Evolutionary conservation across 768 basidiomycete species (phyloP), one percentile per base, ranked within the genome.

Genomic region (Podaxis sp.): DNA sequence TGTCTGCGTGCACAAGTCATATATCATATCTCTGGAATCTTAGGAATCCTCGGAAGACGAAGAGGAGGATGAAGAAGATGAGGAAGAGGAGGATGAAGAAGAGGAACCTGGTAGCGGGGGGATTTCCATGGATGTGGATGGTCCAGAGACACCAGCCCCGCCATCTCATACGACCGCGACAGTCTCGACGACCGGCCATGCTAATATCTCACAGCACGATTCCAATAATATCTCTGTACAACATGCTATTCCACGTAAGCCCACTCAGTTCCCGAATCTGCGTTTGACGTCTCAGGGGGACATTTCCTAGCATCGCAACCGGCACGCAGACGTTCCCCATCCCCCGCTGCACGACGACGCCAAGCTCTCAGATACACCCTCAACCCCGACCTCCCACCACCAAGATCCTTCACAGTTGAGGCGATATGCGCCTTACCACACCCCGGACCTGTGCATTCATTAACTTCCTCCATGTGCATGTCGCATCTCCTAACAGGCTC

Each of bases 351-450:
- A 48, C 67, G 67, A 19, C 62, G 77, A 66, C 59, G 75, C 69
- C 65, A 75, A 65, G 57, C 79, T 76, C 56, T 84, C 80, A 83
- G 61, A 68, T 36, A 63, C 64, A 13, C 39, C 8, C 38, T 62
- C 48, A 36, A 53, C 38, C 58, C 57, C 8, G 24, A 52, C 28
- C 36, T 61, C 24, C 30, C 46, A 4, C 38, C 46, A 15, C 86
- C 85, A n/a, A 82, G 86, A 33, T 83, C 92, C 0, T 93, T 88
- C 72, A 88, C 89, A 6, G 88, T 97, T 4, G 95, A 96, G 75
- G 95, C 95, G 17, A 86, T 96, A 64, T 93, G 91, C 65, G 94
- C 94, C 19, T 85, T 98, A 61, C 93, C 96, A 1, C 92, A 96
- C 66, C 94, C 94, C 3, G 87, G 85, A 3, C 87, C 94, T 3